Percentiles rank a stretch among this genome's conserved stretches.
These are phyloP conservation scores for Calonectria pseudoreteaudii DNA, from an alignment of 2,329 filamentous ascomycete species.

Conservation along the genomic window DNA sequence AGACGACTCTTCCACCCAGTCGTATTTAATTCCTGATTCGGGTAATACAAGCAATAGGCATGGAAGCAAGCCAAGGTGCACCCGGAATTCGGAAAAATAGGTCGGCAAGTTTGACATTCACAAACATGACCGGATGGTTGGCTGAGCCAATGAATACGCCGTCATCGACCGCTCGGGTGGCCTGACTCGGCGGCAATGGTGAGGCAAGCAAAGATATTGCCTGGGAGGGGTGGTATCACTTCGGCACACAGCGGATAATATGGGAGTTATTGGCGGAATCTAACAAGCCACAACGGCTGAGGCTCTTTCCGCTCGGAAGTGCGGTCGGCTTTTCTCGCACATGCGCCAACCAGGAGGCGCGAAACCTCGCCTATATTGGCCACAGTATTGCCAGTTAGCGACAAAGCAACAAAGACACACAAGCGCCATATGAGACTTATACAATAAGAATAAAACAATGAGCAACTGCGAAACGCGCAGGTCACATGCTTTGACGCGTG, in stretches of 20 bases:
- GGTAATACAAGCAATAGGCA: neutral
- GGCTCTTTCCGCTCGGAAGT: neutral
- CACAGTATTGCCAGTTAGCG: neutral
- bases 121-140: neutral
- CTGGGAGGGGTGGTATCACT: neutral
- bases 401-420: neutral
- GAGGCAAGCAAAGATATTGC: neutral
- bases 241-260: neutral
- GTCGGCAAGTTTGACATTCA: neutral
- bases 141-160: neutral
- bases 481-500: conserved; percentile 42
- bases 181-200: neutral
- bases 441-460: conserved; percentile 29
- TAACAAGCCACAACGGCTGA: neutral
- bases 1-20: neutral
- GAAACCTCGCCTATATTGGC: neutral
- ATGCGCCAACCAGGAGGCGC: neutral
- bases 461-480: conserved; percentile 23
- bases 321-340: neutral
- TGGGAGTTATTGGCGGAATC: neutral
- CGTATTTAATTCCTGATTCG: conserved; percentile 2
- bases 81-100: neutral
- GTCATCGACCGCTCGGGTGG: neutral
- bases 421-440: neutral
- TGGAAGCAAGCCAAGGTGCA: neutral